Base-by-base conservation (phyloP, 2,329 filamentous ascomycete species). In the Leptographium procerum region DNA sequence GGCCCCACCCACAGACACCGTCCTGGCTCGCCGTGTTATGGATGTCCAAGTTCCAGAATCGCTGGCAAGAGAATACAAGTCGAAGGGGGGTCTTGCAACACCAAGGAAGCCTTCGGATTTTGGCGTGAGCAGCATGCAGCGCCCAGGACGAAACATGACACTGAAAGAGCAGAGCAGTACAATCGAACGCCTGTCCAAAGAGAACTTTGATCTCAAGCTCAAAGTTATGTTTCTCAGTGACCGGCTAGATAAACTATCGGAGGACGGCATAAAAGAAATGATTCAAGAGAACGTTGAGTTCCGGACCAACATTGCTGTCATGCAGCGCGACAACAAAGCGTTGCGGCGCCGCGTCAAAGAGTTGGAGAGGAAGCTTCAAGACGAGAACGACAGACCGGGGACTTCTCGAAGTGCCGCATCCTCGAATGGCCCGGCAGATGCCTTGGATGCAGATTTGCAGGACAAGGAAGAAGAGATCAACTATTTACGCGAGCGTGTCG, bases 161-260 rank as follows among this genome's bases (percentile, higher is more conserved):
- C 76, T 99, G 47, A 97, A 96, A 70, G 94, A 99, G 72, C 94
- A 99, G 72, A 96, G 92, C 69, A 95, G 88, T 72, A 97, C 92
- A 16, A 96, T 99, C 63, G 94, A 99, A 71, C 85, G 91, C 60
- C 79, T 97, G 2, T 95, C 90, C 61, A 99, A 99, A 73, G 94
- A 99, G 71, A 99, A 99, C 64, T 99, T 97, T 69, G 92, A 96
- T 69, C 75, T 97, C 58, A 96, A 97, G 72, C 85, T 97, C 72
- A 95, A 96, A 70, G 94, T 97, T 63, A 95, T 96, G 78, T 99
- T 96, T 68, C 80, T 99, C 54, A 95, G 92, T 66, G 89, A 97
- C 70, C 88, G 92, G 1, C 76, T 99, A 24, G 91, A 95, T 71
- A 94, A 92, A 68, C 82, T 95, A 48, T 96, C 91, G 1, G 92